Conservation (phyloP, 257 asterid genomes). For the Solanum dulcamara region DNA sequence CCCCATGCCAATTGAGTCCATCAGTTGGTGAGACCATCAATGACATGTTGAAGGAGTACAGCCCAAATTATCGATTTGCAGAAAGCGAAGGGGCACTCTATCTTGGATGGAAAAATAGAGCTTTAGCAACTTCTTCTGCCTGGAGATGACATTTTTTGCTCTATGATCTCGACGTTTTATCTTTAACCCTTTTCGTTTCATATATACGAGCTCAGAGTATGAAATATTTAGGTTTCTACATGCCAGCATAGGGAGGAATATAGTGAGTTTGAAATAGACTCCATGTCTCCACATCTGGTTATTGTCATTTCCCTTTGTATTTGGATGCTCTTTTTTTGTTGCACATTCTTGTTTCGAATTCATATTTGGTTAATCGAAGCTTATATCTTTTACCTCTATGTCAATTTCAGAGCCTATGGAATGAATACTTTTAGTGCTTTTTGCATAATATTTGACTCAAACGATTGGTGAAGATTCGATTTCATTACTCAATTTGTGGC, state of each 20-base stretch:
- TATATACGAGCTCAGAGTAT: neutral
- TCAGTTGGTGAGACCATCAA: constrained; percentile 36
- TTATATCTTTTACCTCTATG: neutral
- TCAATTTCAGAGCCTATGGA: neutral
- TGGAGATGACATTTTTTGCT: constrained; percentile 38
- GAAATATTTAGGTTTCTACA: neutral
- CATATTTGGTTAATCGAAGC: neutral
- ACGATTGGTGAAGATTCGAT: neutral
- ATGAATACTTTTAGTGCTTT: neutral
- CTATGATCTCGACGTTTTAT: neutral
- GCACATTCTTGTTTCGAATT: neutral
- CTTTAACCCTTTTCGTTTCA: neutral
- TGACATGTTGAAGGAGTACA: constrained; percentile 51
- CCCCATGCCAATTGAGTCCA: constrained; percentile 38
- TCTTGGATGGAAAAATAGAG: constrained; percentile 83
- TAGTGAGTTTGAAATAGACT: neutral
- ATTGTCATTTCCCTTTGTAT: neutral
- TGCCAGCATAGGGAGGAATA: neutral
- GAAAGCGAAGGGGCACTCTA: constrained; percentile 59
- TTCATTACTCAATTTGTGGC: too few species aligned
- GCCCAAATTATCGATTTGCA: constrained; percentile 36
- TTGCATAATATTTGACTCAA: too few species aligned
- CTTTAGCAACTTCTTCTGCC: constrained; percentile 59
- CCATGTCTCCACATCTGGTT: neutral
- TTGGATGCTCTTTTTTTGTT: neutral